Evolutionary conservation across 257 asterid genomes (phyloP).

Genomic region (Solanum sejunctum): DNA sequence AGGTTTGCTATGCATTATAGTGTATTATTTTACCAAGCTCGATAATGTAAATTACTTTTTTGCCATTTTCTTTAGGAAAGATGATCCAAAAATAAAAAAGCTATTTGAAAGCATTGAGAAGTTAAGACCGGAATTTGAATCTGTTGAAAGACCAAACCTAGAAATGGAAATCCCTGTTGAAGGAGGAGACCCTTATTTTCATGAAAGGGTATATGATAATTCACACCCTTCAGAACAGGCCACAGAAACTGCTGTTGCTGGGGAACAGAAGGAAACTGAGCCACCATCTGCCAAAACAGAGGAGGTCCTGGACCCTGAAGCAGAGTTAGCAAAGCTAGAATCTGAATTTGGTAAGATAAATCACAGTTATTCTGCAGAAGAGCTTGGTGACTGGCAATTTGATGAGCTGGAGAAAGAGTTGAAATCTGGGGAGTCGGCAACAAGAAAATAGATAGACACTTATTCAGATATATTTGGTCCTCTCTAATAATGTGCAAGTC

Average conservation of each 20-base stretch:
- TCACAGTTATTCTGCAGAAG: constrained; percentile 57
- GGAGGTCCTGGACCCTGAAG: constrained; percentile 45
- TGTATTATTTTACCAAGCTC: background rate
- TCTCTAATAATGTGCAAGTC: background rate
- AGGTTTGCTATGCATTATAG: constrained; percentile 29
- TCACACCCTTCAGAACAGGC: constrained; percentile 21
- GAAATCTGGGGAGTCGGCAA: constrained; percentile 32
- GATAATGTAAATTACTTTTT: constrained; percentile 1
- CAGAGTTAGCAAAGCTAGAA: constrained; percentile 81
- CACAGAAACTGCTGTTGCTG: constrained; percentile 14
- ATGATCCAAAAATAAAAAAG: constrained; percentile 49
- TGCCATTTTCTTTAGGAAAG: constrained; percentile 44
- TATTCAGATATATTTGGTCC: background rate
- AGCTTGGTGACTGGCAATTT: constrained; percentile 87
- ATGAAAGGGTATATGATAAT: constrained; percentile 24
- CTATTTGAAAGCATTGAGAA: constrained; percentile 63
- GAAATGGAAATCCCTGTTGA: constrained; percentile 66
- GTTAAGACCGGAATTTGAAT: constrained; percentile 61
- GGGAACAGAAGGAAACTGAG: constrained; percentile 13
- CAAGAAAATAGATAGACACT: constrained; percentile 17
- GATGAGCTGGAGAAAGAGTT: constrained; percentile 90
- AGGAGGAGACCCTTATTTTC: constrained; percentile 25
- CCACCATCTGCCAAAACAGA: constrained; percentile 23
- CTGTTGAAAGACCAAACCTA: constrained; percentile 70
- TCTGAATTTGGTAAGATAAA: constrained; percentile 76